These are phyloP conservation scores for Plasmodium adleri DNA, from an alignment of 169 alveolate genomes.

Conservation along the genomic window DNA sequence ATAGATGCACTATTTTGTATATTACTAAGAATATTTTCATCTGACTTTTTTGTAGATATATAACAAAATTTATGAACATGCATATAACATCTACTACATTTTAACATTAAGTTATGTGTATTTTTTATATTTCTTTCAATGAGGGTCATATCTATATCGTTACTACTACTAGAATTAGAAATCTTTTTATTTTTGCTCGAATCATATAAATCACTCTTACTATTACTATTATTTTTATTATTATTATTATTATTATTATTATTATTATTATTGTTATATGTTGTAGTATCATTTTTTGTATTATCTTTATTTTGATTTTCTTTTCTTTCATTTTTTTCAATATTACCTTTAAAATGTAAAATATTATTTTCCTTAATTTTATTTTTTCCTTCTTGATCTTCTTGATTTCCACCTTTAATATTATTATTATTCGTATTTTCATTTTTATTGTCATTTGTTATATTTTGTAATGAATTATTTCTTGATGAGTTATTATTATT, in stretches of 20 bases:
- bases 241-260: background rate
- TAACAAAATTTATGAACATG: slow-evolving; percentile 69
- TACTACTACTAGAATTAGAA: background rate
- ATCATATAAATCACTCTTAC: background rate
- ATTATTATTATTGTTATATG: background rate
- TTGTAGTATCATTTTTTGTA: background rate
- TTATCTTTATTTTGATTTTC: background rate
- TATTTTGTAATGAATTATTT: slow-evolving; percentile 18
- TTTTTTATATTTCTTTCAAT: slow-evolving; percentile 51
- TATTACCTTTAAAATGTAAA: background rate
- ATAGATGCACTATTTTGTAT: slow-evolving; percentile 14
- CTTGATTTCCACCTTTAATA: background rate
- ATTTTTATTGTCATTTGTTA: background rate
- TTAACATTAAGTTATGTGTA: slow-evolving; percentile 33
- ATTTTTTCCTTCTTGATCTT: background rate
- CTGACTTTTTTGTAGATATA: slow-evolving; percentile 53
- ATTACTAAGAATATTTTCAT: slow-evolving; percentile 18
- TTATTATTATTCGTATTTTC: background rate
- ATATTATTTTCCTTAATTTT: slow-evolving; percentile 2
- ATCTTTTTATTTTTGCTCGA: slow-evolving; percentile 1
- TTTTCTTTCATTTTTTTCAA: background rate
- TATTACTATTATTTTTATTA: background rate
- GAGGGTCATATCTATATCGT: background rate
- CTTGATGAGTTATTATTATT: slow-evolving; percentile 1
- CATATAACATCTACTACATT: slow-evolving; percentile 68